A percentile compares a stretch with the other conserved stretches of the same genome.
Evolutionary conservation across 768 basidiomycete species (phyloP).

Genomic region (Macrolepiota dolichaula): DNA sequence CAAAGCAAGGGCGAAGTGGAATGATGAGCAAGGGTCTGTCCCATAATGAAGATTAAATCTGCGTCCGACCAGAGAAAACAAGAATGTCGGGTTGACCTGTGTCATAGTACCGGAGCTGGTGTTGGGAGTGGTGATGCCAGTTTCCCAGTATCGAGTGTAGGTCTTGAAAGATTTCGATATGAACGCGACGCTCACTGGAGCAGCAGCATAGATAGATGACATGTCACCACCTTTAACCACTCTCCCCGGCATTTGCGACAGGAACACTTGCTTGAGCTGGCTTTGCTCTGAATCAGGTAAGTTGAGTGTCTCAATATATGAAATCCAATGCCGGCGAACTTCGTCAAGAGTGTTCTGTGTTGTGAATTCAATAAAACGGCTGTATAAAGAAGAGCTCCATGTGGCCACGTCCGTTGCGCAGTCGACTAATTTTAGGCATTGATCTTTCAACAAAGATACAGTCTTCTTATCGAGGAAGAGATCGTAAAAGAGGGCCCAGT

Average conservation of each 20-base stretch:
- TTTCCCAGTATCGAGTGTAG: constrained; percentile 34
- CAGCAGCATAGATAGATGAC: too few relatives aligned
- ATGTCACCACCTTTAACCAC: too few relatives aligned
- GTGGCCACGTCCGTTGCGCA: constrained; percentile 26
- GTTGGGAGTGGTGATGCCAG: constrained; percentile 32
- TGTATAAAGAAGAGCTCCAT: constrained; percentile 40
- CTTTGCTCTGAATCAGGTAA: constrained; percentile 18
- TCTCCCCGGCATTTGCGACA: too few relatives aligned
- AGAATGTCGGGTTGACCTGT: constrained; percentile 44
- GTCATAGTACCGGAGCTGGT: constrained; percentile 15
- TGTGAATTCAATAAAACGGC: constrained; percentile 32
- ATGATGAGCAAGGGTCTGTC: constrained; percentile 36
- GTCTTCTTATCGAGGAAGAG: constrained; percentile 38
- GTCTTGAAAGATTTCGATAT: constrained; percentile 12
- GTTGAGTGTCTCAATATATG: constrained; percentile 26
- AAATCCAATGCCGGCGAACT: constrained; percentile 38
- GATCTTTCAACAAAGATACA: constrained; percentile 27
- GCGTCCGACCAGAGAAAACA: constrained; percentile 34
- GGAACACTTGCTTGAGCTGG: too few relatives aligned
- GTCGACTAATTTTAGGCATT: constrained; percentile 35
- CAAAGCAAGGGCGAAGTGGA: constrained; percentile 36
- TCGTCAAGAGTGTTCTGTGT: constrained; percentile 33
- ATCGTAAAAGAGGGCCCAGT: constrained; percentile 50
- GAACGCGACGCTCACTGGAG: too few relatives aligned
- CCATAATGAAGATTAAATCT: constrained; percentile 41